These are phyloP conservation scores for Acanthamoeba rhysodes DNA, from an alignment of 208 protist species.

Conservation along the genomic window DNA sequence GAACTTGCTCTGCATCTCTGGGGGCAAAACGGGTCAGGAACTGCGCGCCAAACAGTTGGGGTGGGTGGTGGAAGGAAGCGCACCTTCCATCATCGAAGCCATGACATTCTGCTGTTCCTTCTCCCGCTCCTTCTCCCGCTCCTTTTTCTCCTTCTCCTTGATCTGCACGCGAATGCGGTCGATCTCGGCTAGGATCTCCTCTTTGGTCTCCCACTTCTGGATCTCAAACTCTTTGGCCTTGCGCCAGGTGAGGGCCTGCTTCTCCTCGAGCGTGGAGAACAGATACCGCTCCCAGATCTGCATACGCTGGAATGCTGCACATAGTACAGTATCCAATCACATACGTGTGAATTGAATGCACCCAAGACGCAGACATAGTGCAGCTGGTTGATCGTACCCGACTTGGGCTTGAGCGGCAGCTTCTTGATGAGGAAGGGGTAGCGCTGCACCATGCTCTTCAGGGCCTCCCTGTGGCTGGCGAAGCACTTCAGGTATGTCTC, in stretches of 20 bases:
- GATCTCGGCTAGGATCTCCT: constrained; percentile 66
- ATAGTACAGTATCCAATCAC: no score
- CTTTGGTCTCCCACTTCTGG: constrained; percentile 75
- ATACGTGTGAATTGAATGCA: no score
- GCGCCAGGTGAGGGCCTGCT: constrained; percentile 37
- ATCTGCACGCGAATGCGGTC: constrained; percentile 27
- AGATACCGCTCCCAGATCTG: constrained; percentile 55
- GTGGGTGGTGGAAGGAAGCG: neutral
- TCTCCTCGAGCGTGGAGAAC: constrained; percentile 60
- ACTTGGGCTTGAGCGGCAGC: constrained; percentile 71
- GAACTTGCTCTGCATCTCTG: constrained; percentile 69
- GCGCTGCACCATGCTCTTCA: neutral
- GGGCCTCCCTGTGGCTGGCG: constrained; percentile 5
- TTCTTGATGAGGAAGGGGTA: constrained; percentile 77
- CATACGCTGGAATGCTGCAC: constrained; percentile 61
- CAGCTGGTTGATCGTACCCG: neutral
- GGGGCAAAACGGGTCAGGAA: no score
- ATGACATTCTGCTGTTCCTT: constrained; percentile 40
- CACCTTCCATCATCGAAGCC: constrained; percentile 47
- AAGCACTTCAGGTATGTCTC: constrained; percentile 64
- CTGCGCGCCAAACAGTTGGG: neutral
- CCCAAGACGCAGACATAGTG: no score
- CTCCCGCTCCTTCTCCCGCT: neutral
- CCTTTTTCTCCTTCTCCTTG: constrained; percentile 38
- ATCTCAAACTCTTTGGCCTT: constrained; percentile 70